Percentiles rank a stretch among this genome's conserved stretches.
phyloP scores from a whole-genome alignment of 2,329 filamentous ascomycete species.

The Fusarium sp. region DNA sequence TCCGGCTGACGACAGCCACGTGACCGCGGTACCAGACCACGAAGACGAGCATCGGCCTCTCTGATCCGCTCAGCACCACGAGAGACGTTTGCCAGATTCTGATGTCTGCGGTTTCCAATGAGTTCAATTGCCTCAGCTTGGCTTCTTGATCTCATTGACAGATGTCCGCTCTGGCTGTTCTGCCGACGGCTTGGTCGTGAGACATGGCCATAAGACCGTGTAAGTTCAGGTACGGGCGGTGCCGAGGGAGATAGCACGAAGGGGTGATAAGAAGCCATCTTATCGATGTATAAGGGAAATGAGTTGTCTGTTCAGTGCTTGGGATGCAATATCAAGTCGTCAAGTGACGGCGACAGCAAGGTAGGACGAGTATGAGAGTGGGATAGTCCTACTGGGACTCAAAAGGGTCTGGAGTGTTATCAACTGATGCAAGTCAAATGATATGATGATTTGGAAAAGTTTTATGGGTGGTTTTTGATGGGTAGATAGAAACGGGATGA shows the following conservation, averaged over 20 bases:
- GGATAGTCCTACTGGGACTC: constrained; percentile 25
- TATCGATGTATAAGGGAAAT: not conserved
- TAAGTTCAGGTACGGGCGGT: constrained; percentile 1
- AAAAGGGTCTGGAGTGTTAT: constrained; percentile 13
- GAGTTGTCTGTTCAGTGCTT: not conserved
- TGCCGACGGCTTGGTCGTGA: constrained; percentile 1
- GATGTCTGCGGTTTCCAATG: not conserved
- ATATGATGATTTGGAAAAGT: constrained; percentile 5
- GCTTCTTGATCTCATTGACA: not conserved
- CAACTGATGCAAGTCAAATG: constrained; percentile 37
- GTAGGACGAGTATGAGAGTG: constrained; percentile 10
- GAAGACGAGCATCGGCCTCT: constrained; percentile 6
- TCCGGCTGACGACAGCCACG: constrained; percentile 13
- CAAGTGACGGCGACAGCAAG: constrained; percentile 15
- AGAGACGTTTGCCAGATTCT: constrained; percentile 2
- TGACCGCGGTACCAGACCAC: constrained; percentile 12
- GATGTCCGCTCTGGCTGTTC: not conserved
- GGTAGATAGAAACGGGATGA: constrained; percentile 29
- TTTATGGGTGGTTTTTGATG: constrained; percentile 35
- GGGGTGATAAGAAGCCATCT: constrained; percentile 22
- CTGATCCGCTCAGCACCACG: constrained; percentile 9
- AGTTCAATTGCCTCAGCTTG: not conserved
- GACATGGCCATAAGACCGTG: constrained; percentile 4
- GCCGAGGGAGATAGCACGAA: constrained; percentile 8
- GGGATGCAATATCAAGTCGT: constrained; percentile 3